These are phyloP conservation scores for Aspergillus brasiliensis DNA, from an alignment of 2,329 filamentous ascomycete genomes.

Conservation along the genomic window DNA sequence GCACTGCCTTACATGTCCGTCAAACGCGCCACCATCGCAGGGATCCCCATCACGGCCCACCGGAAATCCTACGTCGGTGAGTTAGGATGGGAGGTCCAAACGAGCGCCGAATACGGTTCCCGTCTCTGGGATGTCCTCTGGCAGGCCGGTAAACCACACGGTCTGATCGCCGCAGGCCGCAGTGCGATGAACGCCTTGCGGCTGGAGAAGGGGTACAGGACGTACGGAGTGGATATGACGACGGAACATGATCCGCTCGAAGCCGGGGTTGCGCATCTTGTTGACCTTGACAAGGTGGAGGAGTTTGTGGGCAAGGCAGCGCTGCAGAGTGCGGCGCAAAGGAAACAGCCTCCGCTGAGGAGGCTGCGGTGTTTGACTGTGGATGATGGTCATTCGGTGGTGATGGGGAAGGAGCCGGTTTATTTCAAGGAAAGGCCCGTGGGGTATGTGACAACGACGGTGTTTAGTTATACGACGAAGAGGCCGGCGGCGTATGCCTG, in stretches of 20 bases:
- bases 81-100: constrained; percentile 64
- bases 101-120: constrained; percentile 60
- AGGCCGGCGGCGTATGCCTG: constrained; percentile 64
- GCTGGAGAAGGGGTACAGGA: constrained; percentile 62
- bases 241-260: constrained; percentile 64
- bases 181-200: constrained; percentile 61
- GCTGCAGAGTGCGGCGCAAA: constrained; percentile 45
- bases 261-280: constrained; percentile 56
- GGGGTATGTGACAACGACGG: constrained; percentile 64
- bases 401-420: constrained; percentile 65
- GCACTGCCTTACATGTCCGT: constrained; percentile 55
- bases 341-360: constrained; percentile 36
- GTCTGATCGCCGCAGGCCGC: constrained; percentile 61
- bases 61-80: constrained; percentile 65
- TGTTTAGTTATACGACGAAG: constrained; percentile 61
- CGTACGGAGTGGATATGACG: constrained; percentile 61
- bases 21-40: constrained; percentile 53
- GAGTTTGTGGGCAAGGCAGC: constrained; percentile 57
- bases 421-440: constrained; percentile 50
- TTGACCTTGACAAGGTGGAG: constrained; percentile 42
- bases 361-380: constrained; percentile 54
- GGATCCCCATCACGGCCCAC: constrained; percentile 59
- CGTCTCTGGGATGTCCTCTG: constrained; percentile 62
- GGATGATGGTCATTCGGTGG: constrained; percentile 59
- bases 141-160: constrained; percentile 56